Evolutionary conservation across 495 filamentous ascomycete genomes (phyloP).

Genomic region (Tuber umbilicatum): DNA sequence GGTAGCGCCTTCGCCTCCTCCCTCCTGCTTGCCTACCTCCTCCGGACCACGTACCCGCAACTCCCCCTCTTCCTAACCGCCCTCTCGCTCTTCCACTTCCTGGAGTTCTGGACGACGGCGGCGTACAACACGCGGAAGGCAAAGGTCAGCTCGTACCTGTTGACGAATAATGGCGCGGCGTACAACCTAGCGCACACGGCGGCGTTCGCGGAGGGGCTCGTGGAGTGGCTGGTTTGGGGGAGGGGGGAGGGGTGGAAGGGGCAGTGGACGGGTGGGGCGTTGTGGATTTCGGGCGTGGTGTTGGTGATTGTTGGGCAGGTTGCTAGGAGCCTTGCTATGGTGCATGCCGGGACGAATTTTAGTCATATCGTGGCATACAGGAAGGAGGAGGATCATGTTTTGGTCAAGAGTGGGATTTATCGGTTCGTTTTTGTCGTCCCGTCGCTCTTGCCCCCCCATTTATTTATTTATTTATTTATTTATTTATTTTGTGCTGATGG

Average conservation of each 20-base stretch:
- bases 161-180: conserved; percentile 74
- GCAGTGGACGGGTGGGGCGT: background rate
- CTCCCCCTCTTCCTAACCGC: conserved; percentile 68
- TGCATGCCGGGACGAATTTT: conserved; percentile 82
- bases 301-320: conserved; percentile 67
- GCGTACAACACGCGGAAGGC: conserved; percentile 70
- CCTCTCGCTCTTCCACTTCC: conserved; percentile 83
- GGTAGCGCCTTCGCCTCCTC: conserved; percentile 49
- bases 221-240: conserved; percentile 57
- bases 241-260: conserved; percentile 27
- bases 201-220: conserved; percentile 63
- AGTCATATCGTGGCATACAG: conserved; percentile 74
- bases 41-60: conserved; percentile 63
- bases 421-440: conserved; percentile 24
- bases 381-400: conserved; percentile 59
- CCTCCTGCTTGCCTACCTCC: conserved; percentile 44
- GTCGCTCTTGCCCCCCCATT: background rate
- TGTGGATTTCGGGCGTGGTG: conserved; percentile 50
- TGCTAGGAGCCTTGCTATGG: conserved; percentile 72
- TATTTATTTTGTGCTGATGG: conserved; percentile 43
- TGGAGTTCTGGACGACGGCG: conserved; percentile 89
- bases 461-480: too few species aligned
- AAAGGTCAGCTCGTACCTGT: conserved; percentile 63
- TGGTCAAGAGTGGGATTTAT: conserved; percentile 71
- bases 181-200: conserved; percentile 76